Evolutionary conservation across 345 rosid species (phyloP), one percentile per base, ranked within the genome.

Genomic region (Excoecaria agallocha): DNA sequence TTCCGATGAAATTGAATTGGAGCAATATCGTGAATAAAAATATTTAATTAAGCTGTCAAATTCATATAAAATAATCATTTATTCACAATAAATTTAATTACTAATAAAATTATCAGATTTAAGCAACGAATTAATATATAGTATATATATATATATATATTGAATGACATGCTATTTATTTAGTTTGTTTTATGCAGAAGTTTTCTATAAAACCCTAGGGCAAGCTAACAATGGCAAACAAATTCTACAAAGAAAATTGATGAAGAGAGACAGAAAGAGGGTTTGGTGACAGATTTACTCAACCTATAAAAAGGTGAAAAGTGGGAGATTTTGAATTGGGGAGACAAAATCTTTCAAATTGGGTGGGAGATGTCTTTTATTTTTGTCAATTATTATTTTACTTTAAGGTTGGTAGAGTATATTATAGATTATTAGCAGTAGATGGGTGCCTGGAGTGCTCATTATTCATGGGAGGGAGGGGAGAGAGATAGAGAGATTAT

Each of bases 311-410:
- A 76, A 68, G 54, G 65, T 2, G 5, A 66, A 66, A 45, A 70
- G 56, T 64, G 69, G 66, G 78, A 45, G 72, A 80, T 68, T 72
- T 77, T 55, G 78, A 81, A 77, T 19, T 54, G 69, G 87, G 89
- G 86, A 70, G 90, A 89, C 90, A 87, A 74, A 66, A 84, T 85
- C 86, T 85, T 79, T 81, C 74, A 66, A 69, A 43, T 80, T 80
- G 62, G 62, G 8, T 30, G 62, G 25, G 37, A 58, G 25, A 58
- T 30, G 12, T 67, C 35, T 66, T 43, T 8, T 46, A 0, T 12
- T 19, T 49, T 25, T 73, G 30, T 11, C 51, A 41, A 24, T 45
- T 43, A 30, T 56, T 45, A 38, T 66, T 65, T 69, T 55, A 20
- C 79, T 82, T 81, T 80, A 71, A 77, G 77, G 82, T 79, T 83